phyloP scores from a whole-genome alignment of 2,329 filamentous ascomycete species.

The Fusarium austroafricanum region DNA sequence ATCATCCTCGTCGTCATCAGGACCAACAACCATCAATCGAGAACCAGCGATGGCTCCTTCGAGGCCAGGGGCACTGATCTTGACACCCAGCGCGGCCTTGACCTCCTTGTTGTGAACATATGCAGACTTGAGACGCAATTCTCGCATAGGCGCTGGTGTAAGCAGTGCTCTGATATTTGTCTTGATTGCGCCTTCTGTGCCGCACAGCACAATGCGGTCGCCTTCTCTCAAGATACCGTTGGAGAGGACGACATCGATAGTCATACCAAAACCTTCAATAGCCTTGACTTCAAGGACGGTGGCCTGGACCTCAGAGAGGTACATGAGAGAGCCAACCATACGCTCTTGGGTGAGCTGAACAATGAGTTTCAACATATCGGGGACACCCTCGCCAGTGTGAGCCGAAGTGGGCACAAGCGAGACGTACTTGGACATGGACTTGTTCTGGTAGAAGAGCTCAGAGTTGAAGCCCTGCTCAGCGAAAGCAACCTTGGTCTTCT shows the following conservation, averaged over 20 bases:
- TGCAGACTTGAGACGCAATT: conserved; percentile 92
- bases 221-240: conserved; percentile 96
- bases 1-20: conserved; percentile 96
- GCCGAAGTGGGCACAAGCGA: conserved; percentile 98
- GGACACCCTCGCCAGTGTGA: conserved; percentile 98
- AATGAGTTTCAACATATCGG: conserved; percentile 97
- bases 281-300: conserved; percentile 99
- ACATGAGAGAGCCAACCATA: conserved; percentile 98
- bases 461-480: conserved; percentile 98
- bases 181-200: conserved; percentile 94
- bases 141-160: conserved; percentile 91
- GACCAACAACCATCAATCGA: conserved; percentile 90
- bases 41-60: conserved; percentile 98
- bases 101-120: conserved; percentile 99
- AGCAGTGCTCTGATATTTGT: conserved; percentile 96
- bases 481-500: conserved; percentile 93
- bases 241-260: conserved; percentile 95
- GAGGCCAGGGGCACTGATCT: conserved; percentile 95
- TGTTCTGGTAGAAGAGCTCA: conserved; percentile 97
- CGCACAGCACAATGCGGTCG: conserved; percentile 93
- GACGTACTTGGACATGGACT: conserved; percentile 92
- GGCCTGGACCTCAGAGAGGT: conserved; percentile 95
- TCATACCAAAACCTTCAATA: conserved; percentile 98
- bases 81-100: conserved; percentile 97
- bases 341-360: conserved; percentile 93